phyloP scores from a whole-genome alignment of 495 filamentous ascomycete species.

The Neurospora sp. region DNA sequence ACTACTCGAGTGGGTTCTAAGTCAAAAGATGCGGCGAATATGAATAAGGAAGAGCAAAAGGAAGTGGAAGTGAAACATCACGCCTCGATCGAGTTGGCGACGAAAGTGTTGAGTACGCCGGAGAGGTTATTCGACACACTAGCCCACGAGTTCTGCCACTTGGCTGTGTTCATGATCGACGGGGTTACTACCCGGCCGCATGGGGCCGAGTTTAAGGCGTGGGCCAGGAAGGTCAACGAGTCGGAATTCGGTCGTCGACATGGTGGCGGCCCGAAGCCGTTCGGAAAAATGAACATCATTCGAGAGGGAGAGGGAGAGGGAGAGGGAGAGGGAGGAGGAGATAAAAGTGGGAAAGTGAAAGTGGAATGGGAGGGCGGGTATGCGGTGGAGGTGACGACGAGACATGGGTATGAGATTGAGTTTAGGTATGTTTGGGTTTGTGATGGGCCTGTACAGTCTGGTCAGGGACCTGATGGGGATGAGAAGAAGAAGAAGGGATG shows the following conservation, averaged over 20 bases:
- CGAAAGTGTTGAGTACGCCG: slow-evolving; percentile 72
- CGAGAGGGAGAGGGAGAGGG: neutral
- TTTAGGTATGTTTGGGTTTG: slow-evolving; percentile 89
- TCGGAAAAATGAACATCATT: neutral
- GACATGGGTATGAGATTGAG: slow-evolving; percentile 77
- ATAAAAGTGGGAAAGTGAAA: too few relatives aligned
- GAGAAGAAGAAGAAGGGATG: slow-evolving; percentile 33
- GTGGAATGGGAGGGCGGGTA: neutral
- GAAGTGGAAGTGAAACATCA: slow-evolving; percentile 38
- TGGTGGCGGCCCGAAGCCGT: neutral
- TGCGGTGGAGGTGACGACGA: slow-evolving; percentile 67
- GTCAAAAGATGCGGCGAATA: neutral
- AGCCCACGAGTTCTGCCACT: slow-evolving; percentile 92
- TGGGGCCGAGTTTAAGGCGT: slow-evolving; percentile 73
- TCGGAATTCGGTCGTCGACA: neutral
- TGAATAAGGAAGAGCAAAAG: neutral
- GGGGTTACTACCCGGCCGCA: slow-evolving; percentile 62
- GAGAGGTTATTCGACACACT: slow-evolving; percentile 74
- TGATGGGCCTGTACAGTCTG: slow-evolving; percentile 10
- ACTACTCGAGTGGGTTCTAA: slow-evolving; percentile 11
- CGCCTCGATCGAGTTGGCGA: slow-evolving; percentile 77
- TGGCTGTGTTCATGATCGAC: slow-evolving; percentile 77
- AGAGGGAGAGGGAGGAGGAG: too few relatives aligned
- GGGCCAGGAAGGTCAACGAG: slow-evolving; percentile 31
- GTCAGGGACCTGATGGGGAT: neutral